These are phyloP conservation scores for Acer yangbiense DNA, from an alignment of 345 rosid genomes.

Conservation along the genomic window DNA sequence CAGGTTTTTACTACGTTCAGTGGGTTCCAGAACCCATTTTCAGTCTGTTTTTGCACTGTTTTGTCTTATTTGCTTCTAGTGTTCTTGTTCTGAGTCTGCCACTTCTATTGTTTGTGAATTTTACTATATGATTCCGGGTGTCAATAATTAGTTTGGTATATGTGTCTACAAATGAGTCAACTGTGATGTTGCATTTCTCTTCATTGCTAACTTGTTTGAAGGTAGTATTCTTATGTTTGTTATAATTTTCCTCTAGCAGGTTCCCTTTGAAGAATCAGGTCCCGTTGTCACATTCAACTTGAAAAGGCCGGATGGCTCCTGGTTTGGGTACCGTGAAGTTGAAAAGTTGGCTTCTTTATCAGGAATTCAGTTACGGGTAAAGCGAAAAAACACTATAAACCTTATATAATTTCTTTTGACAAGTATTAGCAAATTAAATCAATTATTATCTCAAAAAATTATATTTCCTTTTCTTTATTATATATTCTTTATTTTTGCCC, in stretches of 20 bases:
- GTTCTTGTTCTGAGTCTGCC: neutral
- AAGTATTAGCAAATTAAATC: neutral
- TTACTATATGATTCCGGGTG: neutral
- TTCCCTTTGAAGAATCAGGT: constrained; percentile 48
- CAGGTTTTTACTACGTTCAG: neutral
- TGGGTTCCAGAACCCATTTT: neutral
- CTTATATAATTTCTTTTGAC: neutral
- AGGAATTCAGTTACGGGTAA: constrained; percentile 95
- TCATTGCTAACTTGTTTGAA: neutral
- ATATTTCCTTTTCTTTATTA: neutral
- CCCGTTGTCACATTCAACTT: constrained; percentile 79
- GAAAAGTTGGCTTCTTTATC: constrained; percentile 94
- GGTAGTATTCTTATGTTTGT: constrained; percentile 15
- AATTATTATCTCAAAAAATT: neutral
- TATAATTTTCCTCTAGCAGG: constrained; percentile 41
- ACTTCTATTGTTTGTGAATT: too few relatives aligned
- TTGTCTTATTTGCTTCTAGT: neutral
- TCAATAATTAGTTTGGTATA: neutral
- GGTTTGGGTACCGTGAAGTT: constrained; percentile 95
- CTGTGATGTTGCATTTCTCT: neutral
- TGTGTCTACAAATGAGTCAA: constrained; percentile 5
- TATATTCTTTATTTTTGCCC: neutral
- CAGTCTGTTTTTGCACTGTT: neutral
- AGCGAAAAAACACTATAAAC: constrained; percentile 18
- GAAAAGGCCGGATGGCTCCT: constrained; percentile 88